Evolutionary conservation across 345 rosid species (phyloP).

Genomic region (Passiflora organensis): DNA sequence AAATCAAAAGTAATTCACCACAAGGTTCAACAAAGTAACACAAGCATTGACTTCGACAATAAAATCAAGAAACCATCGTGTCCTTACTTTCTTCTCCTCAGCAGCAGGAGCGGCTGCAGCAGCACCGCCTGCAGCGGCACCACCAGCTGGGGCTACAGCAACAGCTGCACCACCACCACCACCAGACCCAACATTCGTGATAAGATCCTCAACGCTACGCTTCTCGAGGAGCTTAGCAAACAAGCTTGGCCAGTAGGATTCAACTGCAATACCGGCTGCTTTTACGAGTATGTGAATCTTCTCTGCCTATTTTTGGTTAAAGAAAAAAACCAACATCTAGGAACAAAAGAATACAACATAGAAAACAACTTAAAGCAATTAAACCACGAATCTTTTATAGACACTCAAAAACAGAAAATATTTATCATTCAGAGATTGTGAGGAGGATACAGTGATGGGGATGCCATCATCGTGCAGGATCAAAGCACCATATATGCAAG

Average conservation of each 20-base stretch:
- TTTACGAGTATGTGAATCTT: slow-evolving; percentile 57
- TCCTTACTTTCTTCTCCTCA: slow-evolving; percentile 69
- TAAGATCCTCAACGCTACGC: slow-evolving; percentile 55
- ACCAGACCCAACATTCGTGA: slow-evolving; percentile 70
- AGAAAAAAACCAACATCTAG: not conserved
- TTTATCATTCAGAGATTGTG: not conserved
- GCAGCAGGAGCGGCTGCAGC: slow-evolving; percentile 58
- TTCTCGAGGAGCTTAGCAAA: slow-evolving; percentile 83
- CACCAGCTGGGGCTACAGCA: slow-evolving; percentile 37
- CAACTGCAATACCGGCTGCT: slow-evolving; percentile 50
- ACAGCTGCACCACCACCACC: slow-evolving; percentile 53
- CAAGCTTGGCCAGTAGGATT: slow-evolving; percentile 79
- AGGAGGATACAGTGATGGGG: slow-evolving; percentile 21
- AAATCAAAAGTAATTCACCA: not conserved
- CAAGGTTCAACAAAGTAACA: not conserved
- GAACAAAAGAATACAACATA: not conserved
- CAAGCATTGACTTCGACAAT: not conserved
- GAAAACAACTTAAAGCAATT: not conserved
- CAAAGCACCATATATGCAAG: slow-evolving; percentile 22
- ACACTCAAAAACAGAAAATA: not conserved
- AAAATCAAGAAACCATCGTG: too few species aligned
- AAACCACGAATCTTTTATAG: not conserved
- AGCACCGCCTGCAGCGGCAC: slow-evolving; percentile 39
- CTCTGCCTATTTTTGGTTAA: slow-evolving; percentile 46
- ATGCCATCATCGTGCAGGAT: slow-evolving; percentile 21